Conservation (phyloP, 768 basidiomycete species). For the Trametes cingulata region DNA sequence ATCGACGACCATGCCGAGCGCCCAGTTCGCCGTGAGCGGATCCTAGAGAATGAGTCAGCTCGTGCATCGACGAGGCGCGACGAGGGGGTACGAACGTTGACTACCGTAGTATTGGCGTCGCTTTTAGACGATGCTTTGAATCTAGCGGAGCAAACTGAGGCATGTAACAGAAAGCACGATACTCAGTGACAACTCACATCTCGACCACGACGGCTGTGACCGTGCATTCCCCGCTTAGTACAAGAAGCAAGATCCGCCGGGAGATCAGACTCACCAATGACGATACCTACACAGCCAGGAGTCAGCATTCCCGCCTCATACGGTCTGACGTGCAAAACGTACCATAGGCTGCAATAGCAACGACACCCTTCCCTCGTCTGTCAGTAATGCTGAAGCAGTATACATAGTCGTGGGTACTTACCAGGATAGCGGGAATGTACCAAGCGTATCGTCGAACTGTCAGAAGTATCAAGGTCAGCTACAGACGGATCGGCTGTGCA, state of each 20-base stretch:
- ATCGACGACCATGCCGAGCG: constrained; percentile 11
- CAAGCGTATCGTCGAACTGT: constrained; percentile 7
- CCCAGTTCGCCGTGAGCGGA: constrained; percentile 9
- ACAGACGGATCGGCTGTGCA: neutral
- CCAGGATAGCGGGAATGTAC: constrained; percentile 2
- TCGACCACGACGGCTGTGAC: too few relatives aligned
- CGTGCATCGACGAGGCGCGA: neutral
- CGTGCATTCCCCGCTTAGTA: too few relatives aligned
- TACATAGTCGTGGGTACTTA: too few relatives aligned
- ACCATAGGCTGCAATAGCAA: constrained; percentile 11
- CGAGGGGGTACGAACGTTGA: neutral
- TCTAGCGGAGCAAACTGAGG: neutral
- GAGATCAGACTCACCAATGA: too few relatives aligned
- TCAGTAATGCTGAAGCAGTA: neutral
- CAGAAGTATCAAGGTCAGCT: neutral
- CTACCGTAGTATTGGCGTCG: neutral
- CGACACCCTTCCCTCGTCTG: neutral
- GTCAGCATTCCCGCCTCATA: neutral
- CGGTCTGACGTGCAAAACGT: neutral
- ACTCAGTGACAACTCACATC: too few relatives aligned
- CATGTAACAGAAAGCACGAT: too few relatives aligned
- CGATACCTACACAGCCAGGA: too few relatives aligned
- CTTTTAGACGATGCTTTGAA: neutral
- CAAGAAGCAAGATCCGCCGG: too few relatives aligned
- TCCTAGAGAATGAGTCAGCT: neutral